phyloP scores from a whole-genome alignment of 495 filamentous ascomycete species.

The Penicillium pulvis region DNA sequence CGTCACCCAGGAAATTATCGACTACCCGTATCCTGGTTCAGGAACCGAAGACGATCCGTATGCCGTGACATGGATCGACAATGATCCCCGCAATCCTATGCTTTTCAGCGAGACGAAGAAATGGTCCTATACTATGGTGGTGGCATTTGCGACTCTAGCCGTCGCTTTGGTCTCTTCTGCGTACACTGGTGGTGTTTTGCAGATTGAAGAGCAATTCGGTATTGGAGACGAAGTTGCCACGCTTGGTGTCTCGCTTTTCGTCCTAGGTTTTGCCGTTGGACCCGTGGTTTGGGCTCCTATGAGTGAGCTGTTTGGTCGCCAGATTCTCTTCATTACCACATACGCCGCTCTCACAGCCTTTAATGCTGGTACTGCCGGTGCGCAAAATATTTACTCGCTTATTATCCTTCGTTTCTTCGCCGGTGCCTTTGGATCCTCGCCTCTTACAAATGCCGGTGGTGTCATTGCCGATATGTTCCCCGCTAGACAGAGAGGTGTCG shows the following conservation, averaged over 20 bases:
- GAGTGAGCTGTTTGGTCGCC: slow-evolving; percentile 72
- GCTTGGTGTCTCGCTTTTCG: slow-evolving; percentile 72
- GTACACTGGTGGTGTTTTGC: slow-evolving; percentile 68
- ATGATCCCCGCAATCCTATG: slow-evolving; percentile 75
- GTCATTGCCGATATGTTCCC: slow-evolving; percentile 77
- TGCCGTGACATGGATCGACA: slow-evolving; percentile 69
- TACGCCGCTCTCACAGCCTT: slow-evolving; percentile 67
- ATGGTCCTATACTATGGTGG: slow-evolving; percentile 67
- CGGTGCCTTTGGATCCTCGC: slow-evolving; percentile 74
- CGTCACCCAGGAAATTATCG: slow-evolving; percentile 57
- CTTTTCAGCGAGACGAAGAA: slow-evolving; percentile 61
- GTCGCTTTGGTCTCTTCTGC: slow-evolving; percentile 79
- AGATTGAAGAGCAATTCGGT: slow-evolving; percentile 61
- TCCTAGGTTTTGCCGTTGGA: slow-evolving; percentile 70
- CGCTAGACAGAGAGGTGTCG: slow-evolving; percentile 63
- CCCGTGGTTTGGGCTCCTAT: slow-evolving; percentile 68
- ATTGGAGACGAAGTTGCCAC: slow-evolving; percentile 62
- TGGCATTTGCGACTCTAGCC: slow-evolving; percentile 68
- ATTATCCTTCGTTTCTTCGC: slow-evolving; percentile 78
- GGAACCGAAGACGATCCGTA: slow-evolving; percentile 77
- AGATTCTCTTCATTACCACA: slow-evolving; percentile 66
- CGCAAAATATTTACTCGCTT: slow-evolving; percentile 64
- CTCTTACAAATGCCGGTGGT: slow-evolving; percentile 72
- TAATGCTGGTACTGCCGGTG: slow-evolving; percentile 63
- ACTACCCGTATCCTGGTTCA: slow-evolving; percentile 63